Base-by-base conservation (phyloP, 306 rosid genomes). In the Carpinus fangiana region DNA sequence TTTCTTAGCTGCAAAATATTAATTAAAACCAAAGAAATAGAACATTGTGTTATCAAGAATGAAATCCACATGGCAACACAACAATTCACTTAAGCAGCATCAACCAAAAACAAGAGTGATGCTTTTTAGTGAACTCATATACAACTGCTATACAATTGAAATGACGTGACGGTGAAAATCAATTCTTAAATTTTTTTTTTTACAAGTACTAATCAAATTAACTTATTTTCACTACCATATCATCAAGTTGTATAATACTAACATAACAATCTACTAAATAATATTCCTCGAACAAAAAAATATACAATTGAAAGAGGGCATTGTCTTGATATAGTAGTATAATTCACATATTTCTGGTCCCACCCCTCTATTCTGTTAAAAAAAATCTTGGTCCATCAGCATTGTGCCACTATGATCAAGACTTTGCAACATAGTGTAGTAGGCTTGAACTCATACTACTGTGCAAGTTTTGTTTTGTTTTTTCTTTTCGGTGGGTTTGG, bases 1-100 rank as follows among this genome's bases (percentile, higher is more conserved):
- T 77, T 90, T 79, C 76, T 86, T 53, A 93, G 76, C 94, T 93
- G 93, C 84, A 73, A 50, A 79, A 79, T 6, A 67, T 16, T 38
- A 38, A 9, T 38, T 9, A 41, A 17, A 18, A 38, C 72, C 3
- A 18, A 62, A 12, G 70, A 50, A 80, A 47, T 51, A 59, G 70
- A 66, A 52, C n/a, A 18, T 54, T 9, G 4, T 8, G 12, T 14
- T 38, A 52, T 73, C 28, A 14, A 51, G 20, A 71, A 23, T 43
- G 13, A 12, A 12, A 71, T n/a, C 38, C 16, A 23, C 76, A 31
- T 26, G 74, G 53, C 59, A 14, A 23, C 46, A 50, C n/a, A 71
- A 41, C 34, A 28, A 14, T 51, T 65, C 67, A 26, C 74, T 70
- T 79, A 73, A 84, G 50, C 56, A 61, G 10, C 4, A 73, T 56